Evolutionary conservation across 2,329 filamentous ascomycete genomes (phyloP), one percentile per base, ranked within the genome.

Genomic region (Aspergillus nomiae): DNA sequence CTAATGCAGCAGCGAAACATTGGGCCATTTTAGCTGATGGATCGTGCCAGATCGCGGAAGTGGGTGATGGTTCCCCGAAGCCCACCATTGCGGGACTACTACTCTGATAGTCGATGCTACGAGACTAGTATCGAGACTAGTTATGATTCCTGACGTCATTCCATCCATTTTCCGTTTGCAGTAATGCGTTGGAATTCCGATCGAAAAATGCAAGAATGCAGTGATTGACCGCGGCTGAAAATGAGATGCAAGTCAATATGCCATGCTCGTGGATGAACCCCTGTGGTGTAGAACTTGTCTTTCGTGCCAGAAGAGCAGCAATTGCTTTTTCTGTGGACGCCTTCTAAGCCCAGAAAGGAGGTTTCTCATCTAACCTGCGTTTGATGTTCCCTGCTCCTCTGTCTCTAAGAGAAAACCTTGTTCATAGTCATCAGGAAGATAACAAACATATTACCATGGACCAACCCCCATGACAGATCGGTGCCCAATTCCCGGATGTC

Each of bases 11-110:
- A 48, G 21, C 45, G 21, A 48, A 48, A 8, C 45, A 48, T 48
- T 48, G 26, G 21, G 24, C 28, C 14, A 50, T n/a, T 55, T 24
- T 38, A 16, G 51, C 14, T 5, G 21, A 55, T 55, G 51, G 51
- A 55, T 55, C n/a, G 51, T 38, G 51, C 51, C 51, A 55, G 32
- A 55, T 55, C 51, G 51, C 51, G 51, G 51, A 55, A 55, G 51
- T 36, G 19, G 34, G 24, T 55, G 14, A 24, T 21, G 21, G 21
- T 55, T 55, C 51, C 51, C 51, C 51, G 51, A 55, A 55, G 21
- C 14, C 32, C 32, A 30, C 51, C 30, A 24, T 54, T 54, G 32
- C 30, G 51, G 51, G 51, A 50, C 46, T 26, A 30, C 46, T 50
- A 28, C 21, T 5, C 5, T 2, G 16, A 50, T 30, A 50, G 46